Conservation (phyloP, 2,329 filamentous ascomycete genomes). For the Zasmidium cellare region DNA sequence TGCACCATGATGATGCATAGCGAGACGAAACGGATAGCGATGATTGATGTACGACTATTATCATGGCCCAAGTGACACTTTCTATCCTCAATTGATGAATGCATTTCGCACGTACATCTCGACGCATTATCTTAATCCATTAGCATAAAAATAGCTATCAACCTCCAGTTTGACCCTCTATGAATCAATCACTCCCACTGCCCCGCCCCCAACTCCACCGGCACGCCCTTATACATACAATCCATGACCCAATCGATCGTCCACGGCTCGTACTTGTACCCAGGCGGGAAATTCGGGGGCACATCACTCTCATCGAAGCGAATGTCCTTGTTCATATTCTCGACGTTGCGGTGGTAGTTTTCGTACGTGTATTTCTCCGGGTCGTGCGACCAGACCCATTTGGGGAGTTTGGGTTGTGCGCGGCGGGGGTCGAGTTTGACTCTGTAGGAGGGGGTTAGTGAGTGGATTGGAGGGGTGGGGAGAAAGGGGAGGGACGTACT, state of each 20-base stretch:
- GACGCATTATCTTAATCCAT: background rate
- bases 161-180: too few species aligned
- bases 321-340: constrained; percentile 13
- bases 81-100: background rate
- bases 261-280: constrained; percentile 22
- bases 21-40: background rate
- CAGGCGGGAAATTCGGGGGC: constrained; percentile 20
- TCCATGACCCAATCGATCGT: constrained; percentile 21
- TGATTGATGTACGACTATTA: background rate
- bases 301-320: constrained; percentile 18
- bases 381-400: constrained; percentile 42
- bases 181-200: constrained; percentile 17
- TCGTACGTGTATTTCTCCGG: constrained; percentile 24
- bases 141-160: too few species aligned
- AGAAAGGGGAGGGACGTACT: background rate
- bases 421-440: constrained; percentile 47
- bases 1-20: background rate
- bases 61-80: background rate
- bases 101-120: background rate
- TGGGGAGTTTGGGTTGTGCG: constrained; percentile 46
- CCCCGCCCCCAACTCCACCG: constrained; percentile 14
- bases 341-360: constrained; percentile 20
- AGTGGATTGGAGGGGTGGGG: background rate
- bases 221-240: constrained; percentile 17
- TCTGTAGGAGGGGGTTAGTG: constrained; percentile 27